Evolutionary conservation across 768 basidiomycete species (phyloP).

Genomic region (Tulasnella sp.): DNA sequence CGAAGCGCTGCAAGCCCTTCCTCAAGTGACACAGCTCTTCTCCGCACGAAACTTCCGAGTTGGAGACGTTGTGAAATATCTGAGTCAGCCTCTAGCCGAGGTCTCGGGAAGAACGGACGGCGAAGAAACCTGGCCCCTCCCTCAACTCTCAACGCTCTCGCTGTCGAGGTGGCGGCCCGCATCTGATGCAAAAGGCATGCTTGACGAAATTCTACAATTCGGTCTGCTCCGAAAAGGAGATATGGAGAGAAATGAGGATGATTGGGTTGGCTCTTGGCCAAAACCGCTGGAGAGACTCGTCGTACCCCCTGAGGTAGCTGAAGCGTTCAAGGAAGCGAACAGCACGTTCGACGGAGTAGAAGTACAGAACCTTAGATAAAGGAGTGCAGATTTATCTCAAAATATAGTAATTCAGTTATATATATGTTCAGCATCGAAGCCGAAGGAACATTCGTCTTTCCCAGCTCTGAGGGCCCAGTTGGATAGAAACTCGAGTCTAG

Average conservation of each 20-base stretch:
- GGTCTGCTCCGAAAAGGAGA: neutral
- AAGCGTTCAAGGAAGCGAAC: neutral
- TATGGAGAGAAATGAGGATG: neutral
- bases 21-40: neutral
- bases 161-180: neutral
- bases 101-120: neutral
- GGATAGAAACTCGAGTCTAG: too few relatives aligned
- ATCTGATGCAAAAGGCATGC: neutral
- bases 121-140: neutral
- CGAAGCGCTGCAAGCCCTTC: neutral
- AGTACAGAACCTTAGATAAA: neutral
- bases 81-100: neutral
- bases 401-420: neutral
- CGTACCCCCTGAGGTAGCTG: neutral
- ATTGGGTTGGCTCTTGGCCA: neutral
- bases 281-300: neutral
- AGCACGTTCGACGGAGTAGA: neutral
- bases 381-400: neutral
- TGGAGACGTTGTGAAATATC: neutral
- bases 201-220: neutral
- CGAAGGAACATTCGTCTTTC: too few relatives aligned
- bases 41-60: neutral
- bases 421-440: neutral
- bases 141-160: neutral
- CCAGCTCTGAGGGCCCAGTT: too few relatives aligned